These are phyloP conservation scores for Gautieria morchelliformis DNA, from an alignment of 768 basidiomycete species.

Conservation along the genomic window DNA sequence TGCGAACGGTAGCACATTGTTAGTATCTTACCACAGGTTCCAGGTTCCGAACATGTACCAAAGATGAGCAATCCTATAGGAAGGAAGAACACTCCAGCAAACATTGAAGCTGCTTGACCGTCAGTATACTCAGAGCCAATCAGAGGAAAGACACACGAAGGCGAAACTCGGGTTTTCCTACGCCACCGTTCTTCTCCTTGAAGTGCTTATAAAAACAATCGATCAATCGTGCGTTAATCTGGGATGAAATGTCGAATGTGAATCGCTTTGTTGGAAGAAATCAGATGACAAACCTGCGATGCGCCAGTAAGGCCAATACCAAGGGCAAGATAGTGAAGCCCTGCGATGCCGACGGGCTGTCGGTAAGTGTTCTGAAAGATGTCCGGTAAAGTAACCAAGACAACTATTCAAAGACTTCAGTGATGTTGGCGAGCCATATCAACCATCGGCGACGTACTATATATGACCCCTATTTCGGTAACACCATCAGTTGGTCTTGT, in stretches of 20 bases:
- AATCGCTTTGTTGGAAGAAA: background rate
- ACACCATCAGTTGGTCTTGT: background rate
- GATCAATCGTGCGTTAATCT: conserved; percentile 41
- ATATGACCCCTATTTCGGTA: background rate
- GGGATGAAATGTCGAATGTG: background rate
- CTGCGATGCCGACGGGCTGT: conserved; percentile 46
- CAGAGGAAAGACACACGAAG: conserved; percentile 25
- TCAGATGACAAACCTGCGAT: conserved; percentile 23
- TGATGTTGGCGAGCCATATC: background rate
- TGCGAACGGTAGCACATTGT: conserved; percentile 13
- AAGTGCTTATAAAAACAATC: conserved; percentile 46
- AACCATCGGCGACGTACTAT: background rate
- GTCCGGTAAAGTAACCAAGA: conserved; percentile 52
- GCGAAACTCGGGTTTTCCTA: conserved; percentile 45
- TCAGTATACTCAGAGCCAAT: background rate
- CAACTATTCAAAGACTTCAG: conserved; percentile 33
- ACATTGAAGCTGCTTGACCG: conserved; percentile 40
- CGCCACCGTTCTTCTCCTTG: conserved; percentile 42
- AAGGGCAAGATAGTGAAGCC: conserved; percentile 63
- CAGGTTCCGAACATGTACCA: background rate
- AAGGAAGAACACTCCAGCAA: conserved; percentile 47
- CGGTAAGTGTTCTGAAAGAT: conserved; percentile 50
- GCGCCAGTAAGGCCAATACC: conserved; percentile 49
- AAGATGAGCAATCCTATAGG: conserved; percentile 56
- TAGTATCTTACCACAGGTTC: background rate